These are phyloP conservation scores for Claviceps monticola DNA, from an alignment of 2,329 filamentous ascomycete genomes.

Conservation along the genomic window DNA sequence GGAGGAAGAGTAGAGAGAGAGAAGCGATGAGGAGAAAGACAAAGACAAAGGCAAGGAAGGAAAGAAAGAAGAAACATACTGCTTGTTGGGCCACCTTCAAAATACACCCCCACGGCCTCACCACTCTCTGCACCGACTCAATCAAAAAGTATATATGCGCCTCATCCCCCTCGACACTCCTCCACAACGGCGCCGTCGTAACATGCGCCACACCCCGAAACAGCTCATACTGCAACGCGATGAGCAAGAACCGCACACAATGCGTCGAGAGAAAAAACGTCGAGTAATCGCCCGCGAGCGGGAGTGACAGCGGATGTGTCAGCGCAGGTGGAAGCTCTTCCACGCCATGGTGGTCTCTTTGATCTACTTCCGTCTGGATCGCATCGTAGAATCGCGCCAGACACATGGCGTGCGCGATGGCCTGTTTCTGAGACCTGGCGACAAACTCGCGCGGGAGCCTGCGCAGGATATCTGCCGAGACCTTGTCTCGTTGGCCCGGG, in stretches of 20 bases:
- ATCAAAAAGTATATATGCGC: slow-evolving; percentile 19
- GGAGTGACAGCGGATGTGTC: too few species aligned
- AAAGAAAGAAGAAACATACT: slow-evolving; percentile 5
- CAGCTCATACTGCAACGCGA: slow-evolving; percentile 21
- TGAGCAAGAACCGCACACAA: slow-evolving; percentile 19
- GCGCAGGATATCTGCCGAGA: slow-evolving; percentile 18
- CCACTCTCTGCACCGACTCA: slow-evolving; percentile 19
- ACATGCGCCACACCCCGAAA: slow-evolving; percentile 20
- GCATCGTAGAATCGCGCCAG: slow-evolving; percentile 23
- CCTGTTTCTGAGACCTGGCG: slow-evolving; percentile 23
- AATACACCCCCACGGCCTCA: slow-evolving; percentile 19
- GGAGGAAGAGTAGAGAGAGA: too few species aligned
- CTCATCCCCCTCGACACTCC: slow-evolving; percentile 18
- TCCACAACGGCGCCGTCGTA: slow-evolving; percentile 24
- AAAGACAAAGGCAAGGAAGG: neutral
- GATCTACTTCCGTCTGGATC: slow-evolving; percentile 17
- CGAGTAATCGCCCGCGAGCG: slow-evolving; percentile 17
- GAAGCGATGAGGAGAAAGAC: neutral
- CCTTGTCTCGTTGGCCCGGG: slow-evolving; percentile 20
- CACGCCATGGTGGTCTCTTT: slow-evolving; percentile 10
- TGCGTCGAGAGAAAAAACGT: slow-evolving; percentile 19
- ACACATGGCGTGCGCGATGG: slow-evolving; percentile 24
- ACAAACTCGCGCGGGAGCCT: slow-evolving; percentile 24
- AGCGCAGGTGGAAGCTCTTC: slow-evolving; percentile 9
- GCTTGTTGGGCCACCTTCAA: slow-evolving; percentile 15